Conservation (phyloP, 192 early-diverging fungal species). For the Coemansia sp. region DNA sequence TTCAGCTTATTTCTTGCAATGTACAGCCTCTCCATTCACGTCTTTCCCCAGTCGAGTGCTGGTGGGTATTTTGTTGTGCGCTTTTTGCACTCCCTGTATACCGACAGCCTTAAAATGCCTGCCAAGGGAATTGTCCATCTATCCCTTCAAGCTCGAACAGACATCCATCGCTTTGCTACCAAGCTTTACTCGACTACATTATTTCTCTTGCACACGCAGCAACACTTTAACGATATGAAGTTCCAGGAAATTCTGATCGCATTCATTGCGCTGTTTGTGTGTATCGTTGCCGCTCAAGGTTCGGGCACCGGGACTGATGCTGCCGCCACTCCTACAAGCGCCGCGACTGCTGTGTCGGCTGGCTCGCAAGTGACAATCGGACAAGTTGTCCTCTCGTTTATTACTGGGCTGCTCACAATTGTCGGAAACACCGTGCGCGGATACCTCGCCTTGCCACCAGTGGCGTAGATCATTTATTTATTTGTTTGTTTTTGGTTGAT, state of each 20-base stretch:
- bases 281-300: background rate
- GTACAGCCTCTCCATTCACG: too few relatives aligned
- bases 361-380: background rate
- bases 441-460: background rate
- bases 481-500: background rate
- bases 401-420: conserved; percentile 2
- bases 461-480: background rate
- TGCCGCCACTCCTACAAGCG: background rate
- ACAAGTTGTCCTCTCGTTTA: conserved; percentile 6
- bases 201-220: background rate
- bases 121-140: too few relatives aligned
- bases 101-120: too few relatives aligned
- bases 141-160: too few relatives aligned
- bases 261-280: background rate
- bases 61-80: too few relatives aligned
- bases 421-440: conserved; percentile 4
- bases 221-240: background rate
- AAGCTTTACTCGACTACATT: background rate
- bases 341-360: background rate
- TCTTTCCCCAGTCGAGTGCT: too few relatives aligned
- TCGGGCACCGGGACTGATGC: background rate
- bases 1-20: too few relatives aligned
- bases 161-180: too few relatives aligned
- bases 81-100: too few relatives aligned
- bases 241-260: background rate